Base-by-base conservation (phyloP, 305 asterid species). In the Fraxinus paxiana region DNA sequence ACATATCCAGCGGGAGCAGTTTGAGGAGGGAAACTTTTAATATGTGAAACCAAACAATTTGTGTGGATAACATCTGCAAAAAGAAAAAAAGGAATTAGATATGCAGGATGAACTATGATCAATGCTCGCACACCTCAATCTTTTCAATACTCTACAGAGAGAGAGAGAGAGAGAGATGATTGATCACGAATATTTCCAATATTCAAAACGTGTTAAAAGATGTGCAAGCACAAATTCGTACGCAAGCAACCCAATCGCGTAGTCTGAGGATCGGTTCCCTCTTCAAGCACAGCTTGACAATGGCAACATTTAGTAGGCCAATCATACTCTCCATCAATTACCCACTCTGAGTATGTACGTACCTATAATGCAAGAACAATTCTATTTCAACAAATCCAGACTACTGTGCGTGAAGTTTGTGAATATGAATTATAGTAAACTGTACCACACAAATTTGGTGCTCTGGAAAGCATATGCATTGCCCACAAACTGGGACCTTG, bases 401-500 rank as follows among this genome's bases (percentile, higher is more conserved):
- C 65, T 51, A 46, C 9, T 10, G 65, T 38, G 28, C 48, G 77
- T n/a, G 43, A 61, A 24, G 35, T 79, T 9, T 37, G 9, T 15
- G 38, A 46, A 12, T 13, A 30, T 34, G 67, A 81, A 76, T 63
- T 2, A 46, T 2, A 63, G 63, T 8, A 79, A 13, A 83, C 83
- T 92, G 67, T 91, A 95, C 99, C 99, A 92, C 97, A 51, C 99
- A 95, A 81, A 91, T 91, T 85, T 92, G 97, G 83, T 95, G 99
- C 88, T 95, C 99, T 3, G 94, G 92, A 74, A 91, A 91, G 89
- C 98, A 95, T 85, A 95, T 90, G 85, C 99, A 95, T 84, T 95
- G 97, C 80, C 97, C 99, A 82, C 99, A 95, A 77, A 95, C 96
- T 7, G 98, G 97, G 80, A 93, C 96, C 90, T 95, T 95, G 93